phyloP scores from a whole-genome alignment of 164 flowering plant genomes.

The Stephania japonica region DNA sequence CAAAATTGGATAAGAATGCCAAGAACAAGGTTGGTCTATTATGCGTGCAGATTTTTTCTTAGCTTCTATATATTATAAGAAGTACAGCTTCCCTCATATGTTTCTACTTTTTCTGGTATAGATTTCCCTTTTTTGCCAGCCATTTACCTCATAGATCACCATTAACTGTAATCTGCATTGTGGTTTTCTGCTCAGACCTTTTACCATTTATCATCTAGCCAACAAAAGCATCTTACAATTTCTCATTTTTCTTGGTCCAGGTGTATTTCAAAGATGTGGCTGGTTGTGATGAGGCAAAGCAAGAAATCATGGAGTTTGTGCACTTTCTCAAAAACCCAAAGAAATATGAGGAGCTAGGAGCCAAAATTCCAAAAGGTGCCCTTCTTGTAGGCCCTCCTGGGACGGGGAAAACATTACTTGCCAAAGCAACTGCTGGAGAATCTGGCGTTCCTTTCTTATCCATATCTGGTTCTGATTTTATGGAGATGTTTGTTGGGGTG shows the following conservation, averaged over 20 bases:
- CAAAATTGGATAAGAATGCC: slow-evolving; percentile 84
- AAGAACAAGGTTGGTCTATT: slow-evolving; percentile 68
- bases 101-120: slow-evolving; percentile 1
- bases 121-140: not conserved
- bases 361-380: slow-evolving; percentile 93
- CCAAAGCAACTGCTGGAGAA: slow-evolving; percentile 95
- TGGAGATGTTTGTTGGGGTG: slow-evolving; percentile 96
- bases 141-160: not conserved
- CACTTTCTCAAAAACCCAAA: slow-evolving; percentile 87
- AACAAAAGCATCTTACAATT: not conserved
- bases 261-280: slow-evolving; percentile 86
- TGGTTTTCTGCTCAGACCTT: not conserved
- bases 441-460: slow-evolving; percentile 83
- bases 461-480: slow-evolving; percentile 89
- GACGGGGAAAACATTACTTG: slow-evolving; percentile 91
- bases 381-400: slow-evolving; percentile 94
- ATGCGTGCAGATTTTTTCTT: slow-evolving; percentile 6
- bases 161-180: not conserved
- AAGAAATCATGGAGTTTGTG: slow-evolving; percentile 94
- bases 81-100: not conserved
- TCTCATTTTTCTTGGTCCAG: slow-evolving; percentile 29
- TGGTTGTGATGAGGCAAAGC: slow-evolving; percentile 97
- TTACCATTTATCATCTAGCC: not conserved
- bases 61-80: not conserved
- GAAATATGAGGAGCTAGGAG: slow-evolving; percentile 84